These are phyloP conservation scores for Pleurotus pulmonarius DNA, from an alignment of 768 basidiomycete species.

Conservation along the genomic window DNA sequence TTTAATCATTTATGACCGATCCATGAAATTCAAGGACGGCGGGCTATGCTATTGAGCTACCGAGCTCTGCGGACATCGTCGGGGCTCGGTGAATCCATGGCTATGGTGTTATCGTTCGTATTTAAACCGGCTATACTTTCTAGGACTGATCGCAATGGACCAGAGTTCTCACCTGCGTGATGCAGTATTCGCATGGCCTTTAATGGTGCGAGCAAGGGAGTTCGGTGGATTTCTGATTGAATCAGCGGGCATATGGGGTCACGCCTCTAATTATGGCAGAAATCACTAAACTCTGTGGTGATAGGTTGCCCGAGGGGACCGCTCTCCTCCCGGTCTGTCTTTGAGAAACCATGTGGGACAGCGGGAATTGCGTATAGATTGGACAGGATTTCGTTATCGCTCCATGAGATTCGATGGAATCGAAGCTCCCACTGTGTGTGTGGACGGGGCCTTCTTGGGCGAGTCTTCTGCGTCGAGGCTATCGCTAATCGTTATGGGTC, in stretches of 20 bases:
- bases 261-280: too few species aligned
- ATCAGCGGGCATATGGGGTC: too few species aligned
- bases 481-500: background rate
- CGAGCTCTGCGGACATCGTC: too few species aligned
- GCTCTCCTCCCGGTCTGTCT: background rate
- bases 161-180: background rate
- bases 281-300: too few species aligned
- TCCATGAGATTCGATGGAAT: constrained; percentile 8
- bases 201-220: background rate
- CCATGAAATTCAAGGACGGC: too few species aligned
- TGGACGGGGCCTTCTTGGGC: constrained; percentile 5
- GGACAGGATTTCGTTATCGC: constrained; percentile 5
- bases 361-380: constrained; percentile 3
- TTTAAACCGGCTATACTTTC: too few species aligned
- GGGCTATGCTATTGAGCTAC: too few species aligned
- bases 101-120: too few species aligned
- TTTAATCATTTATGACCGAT: background rate
- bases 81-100: too few species aligned
- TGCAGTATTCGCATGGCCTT: background rate
- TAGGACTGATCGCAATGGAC: background rate
- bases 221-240: too few species aligned
- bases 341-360: constrained; percentile 4
- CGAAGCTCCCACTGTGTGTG: constrained; percentile 4
- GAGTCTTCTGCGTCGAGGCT: constrained; percentile 5
- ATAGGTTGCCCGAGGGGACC: too few species aligned